Evolutionary conservation across 75 land plant species (phyloP).

Genomic region (Larix kaempferi): DNA sequence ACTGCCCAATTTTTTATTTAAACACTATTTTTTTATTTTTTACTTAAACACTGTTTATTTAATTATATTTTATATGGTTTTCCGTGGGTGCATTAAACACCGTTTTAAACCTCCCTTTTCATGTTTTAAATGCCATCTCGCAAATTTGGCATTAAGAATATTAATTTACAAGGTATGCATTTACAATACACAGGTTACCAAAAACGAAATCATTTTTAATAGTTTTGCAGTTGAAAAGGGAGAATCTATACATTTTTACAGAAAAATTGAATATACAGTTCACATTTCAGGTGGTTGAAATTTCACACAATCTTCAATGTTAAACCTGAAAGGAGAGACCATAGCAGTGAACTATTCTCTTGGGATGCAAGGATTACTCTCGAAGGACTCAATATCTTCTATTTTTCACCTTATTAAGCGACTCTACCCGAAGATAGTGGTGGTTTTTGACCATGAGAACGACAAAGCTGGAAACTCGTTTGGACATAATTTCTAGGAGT

Average conservation of each 20-base stretch:
- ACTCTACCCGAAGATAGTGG: constrained; percentile 58
- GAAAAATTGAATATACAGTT: constrained; percentile 47
- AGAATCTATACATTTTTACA: constrained; percentile 69
- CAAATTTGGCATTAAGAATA: too few relatives aligned
- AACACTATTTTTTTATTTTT: too few relatives aligned
- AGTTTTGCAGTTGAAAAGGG: constrained; percentile 49
- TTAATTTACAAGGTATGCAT: too few relatives aligned
- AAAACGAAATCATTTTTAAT: too few relatives aligned
- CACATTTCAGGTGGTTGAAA: constrained; percentile 33
- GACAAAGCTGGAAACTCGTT: constrained; percentile 48
- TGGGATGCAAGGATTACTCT: constrained; percentile 16
- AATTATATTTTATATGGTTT: too few relatives aligned
- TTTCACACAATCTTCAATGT: constrained; percentile 24
- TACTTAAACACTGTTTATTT: too few relatives aligned
- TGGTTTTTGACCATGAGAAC: constrained; percentile 54
- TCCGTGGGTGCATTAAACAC: too few relatives aligned
- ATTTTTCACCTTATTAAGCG: constrained; percentile 56
- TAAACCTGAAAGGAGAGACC: constrained; percentile 39
- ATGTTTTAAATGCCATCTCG: too few relatives aligned
- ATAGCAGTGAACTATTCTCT: constrained; percentile 73
- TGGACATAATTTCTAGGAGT: constrained; percentile 46
- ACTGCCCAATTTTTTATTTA: too few relatives aligned
- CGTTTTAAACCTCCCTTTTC: too few relatives aligned
- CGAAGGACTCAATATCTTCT: constrained; percentile 21
- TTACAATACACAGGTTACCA: too few relatives aligned